Conservation (phyloP, 2,329 filamentous ascomycete genomes). For the Exophiala dermatitidis region DNA sequence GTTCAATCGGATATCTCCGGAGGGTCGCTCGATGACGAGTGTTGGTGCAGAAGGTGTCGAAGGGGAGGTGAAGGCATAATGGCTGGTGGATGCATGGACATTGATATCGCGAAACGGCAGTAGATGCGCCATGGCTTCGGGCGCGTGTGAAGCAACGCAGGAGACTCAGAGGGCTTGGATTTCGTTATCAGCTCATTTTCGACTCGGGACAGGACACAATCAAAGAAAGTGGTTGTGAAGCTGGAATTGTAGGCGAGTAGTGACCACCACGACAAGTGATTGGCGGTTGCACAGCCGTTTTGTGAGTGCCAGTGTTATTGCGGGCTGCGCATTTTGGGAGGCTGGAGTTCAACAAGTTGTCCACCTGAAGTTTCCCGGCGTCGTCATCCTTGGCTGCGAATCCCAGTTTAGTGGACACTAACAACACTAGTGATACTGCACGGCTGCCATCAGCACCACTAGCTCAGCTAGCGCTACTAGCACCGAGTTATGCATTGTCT, state of each 20-base stretch:
- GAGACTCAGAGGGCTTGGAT: background rate
- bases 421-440: background rate
- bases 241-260: background rate
- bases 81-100: conserved; percentile 80
- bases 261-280: background rate
- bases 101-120: conserved; percentile 94
- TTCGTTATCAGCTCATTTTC: conserved; percentile 5
- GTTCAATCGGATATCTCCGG: conserved; percentile 78
- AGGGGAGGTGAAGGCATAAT: conserved; percentile 94
- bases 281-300: background rate
- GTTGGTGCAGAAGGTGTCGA: conserved; percentile 84
- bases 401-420: background rate
- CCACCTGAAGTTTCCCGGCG: conserved; percentile 1
- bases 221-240: background rate
- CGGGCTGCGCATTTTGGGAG: background rate
- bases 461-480: too few relatives aligned
- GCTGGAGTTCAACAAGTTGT: background rate
- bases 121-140: conserved; percentile 27
- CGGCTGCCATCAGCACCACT: background rate
- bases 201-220: background rate
- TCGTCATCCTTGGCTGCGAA: conserved; percentile 11
- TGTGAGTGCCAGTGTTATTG: background rate
- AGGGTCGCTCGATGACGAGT: conserved; percentile 82
- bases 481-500: background rate
- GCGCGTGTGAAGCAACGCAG: background rate